Conservation (phyloP, 2,329 filamentous ascomycete genomes). For the Colletotrichum melonis region DNA sequence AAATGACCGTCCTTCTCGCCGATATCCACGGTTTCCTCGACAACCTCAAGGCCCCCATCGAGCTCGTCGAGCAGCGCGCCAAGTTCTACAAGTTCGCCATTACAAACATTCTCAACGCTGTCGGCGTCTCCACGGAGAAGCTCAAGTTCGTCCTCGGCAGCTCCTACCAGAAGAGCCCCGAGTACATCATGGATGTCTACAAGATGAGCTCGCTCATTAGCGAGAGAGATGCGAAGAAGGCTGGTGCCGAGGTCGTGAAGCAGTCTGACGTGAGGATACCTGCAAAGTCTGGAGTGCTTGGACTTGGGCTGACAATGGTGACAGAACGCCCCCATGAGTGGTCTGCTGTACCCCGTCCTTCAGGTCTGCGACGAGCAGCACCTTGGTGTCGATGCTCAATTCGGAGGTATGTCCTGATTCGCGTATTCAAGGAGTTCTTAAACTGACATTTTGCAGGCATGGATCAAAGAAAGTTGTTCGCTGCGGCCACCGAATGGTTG, state of each 20-base stretch:
- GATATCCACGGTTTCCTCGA: slow-evolving; percentile 83
- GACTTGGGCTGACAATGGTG: slow-evolving; percentile 1
- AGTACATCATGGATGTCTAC: slow-evolving; percentile 91
- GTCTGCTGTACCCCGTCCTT: slow-evolving; percentile 85
- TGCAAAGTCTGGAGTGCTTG: not conserved
- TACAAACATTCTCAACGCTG: slow-evolving; percentile 78
- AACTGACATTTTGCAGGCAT: slow-evolving; percentile 49
- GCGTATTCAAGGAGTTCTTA: too few relatives aligned
- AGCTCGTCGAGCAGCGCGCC: slow-evolving; percentile 84
- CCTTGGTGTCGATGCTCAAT: slow-evolving; percentile 87
- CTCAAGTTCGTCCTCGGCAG: slow-evolving; percentile 88
- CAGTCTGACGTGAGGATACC: slow-evolving; percentile 67
- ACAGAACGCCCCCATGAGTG: slow-evolving; percentile 69
- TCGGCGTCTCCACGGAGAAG: slow-evolving; percentile 82
- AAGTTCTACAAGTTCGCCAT: slow-evolving; percentile 87
- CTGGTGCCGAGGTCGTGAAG: slow-evolving; percentile 94
- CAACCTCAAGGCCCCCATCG: slow-evolving; percentile 87
- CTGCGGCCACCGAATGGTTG: slow-evolving; percentile 84
- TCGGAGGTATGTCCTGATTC: slow-evolving; percentile 69
- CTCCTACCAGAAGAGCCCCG: slow-evolving; percentile 78
- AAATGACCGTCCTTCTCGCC: slow-evolving; percentile 82
- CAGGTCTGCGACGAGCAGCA: slow-evolving; percentile 94
- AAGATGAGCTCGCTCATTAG: slow-evolving; percentile 77
- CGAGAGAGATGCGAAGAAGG: slow-evolving; percentile 87
- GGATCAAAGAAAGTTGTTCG: slow-evolving; percentile 92